phyloP scores from a whole-genome alignment of 345 rosid genomes.

The Passiflora organensis region DNA sequence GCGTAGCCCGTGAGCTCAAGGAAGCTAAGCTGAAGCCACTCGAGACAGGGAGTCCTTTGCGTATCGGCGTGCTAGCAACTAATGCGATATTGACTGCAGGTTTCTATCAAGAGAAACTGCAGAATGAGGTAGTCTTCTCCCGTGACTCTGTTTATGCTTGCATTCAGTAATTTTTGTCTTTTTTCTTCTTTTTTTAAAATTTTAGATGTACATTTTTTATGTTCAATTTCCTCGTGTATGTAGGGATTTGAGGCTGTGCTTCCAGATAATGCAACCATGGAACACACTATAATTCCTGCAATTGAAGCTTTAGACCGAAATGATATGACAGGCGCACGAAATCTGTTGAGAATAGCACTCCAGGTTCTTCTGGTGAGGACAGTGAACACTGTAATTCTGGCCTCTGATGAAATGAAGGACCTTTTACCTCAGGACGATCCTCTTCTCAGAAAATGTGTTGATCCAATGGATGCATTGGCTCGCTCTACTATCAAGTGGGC shows the following conservation, averaged over 20 bases:
- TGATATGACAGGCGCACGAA: constrained; percentile 44
- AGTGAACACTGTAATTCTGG: constrained; percentile 37
- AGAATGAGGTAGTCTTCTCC: constrained; percentile 31
- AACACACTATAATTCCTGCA: constrained; percentile 40
- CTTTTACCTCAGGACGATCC: constrained; percentile 44
- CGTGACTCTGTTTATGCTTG: constrained; percentile 2
- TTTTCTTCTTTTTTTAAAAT: too few species aligned
- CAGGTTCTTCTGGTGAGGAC: constrained; percentile 51
- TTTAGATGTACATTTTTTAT: background rate
- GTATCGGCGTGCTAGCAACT: constrained; percentile 39
- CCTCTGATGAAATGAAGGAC: constrained; percentile 33
- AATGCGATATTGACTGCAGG: constrained; percentile 36
- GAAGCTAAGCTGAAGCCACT: constrained; percentile 44
- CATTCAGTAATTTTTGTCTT: background rate
- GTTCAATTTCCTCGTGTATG: background rate
- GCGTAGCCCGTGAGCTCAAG: constrained; percentile 50
- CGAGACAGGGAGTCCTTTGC: constrained; percentile 48
- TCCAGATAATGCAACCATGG: constrained; percentile 51
- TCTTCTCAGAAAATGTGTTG: constrained; percentile 43
- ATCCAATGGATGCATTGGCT: constrained; percentile 43
- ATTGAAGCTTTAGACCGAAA: constrained; percentile 36
- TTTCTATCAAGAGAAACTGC: constrained; percentile 48
- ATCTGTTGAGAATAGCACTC: constrained; percentile 47
- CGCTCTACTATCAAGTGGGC: constrained; percentile 41
- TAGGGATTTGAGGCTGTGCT: constrained; percentile 49